These are phyloP conservation scores for Carpinus fangiana DNA, from an alignment of 306 rosid genomes.

Conservation along the genomic window DNA sequence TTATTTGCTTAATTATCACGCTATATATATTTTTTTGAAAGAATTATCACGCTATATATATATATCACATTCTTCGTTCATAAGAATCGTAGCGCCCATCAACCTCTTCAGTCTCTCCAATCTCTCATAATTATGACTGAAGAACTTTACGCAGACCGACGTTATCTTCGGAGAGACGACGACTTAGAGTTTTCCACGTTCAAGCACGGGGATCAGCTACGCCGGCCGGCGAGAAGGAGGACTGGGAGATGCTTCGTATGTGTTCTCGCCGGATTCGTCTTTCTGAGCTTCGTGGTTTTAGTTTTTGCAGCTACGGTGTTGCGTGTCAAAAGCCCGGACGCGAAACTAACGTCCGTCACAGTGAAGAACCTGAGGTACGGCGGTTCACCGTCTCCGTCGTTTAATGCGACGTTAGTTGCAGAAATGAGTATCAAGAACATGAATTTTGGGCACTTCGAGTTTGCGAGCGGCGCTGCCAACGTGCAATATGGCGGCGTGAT, in stretches of 20 bases:
- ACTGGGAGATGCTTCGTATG: conserved; percentile 23
- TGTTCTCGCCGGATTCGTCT: conserved; percentile 15
- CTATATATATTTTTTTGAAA: no score
- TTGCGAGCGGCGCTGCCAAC: conserved; percentile 10
- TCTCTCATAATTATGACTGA: no score
- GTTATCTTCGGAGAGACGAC: neutral
- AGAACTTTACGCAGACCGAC: no score
- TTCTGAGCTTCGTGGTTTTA: conserved; percentile 11
- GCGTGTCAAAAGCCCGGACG: conserved; percentile 18
- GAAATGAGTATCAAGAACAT: conserved; percentile 25
- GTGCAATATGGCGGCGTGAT: neutral
- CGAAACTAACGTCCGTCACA: neutral
- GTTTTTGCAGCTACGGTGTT: conserved; percentile 14
- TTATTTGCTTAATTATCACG: no score
- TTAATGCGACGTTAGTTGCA: conserved; percentile 19
- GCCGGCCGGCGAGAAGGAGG: conserved; percentile 10
- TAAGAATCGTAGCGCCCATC: no score
- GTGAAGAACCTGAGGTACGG: neutral
- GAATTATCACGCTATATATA: no score
- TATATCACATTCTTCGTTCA: no score
- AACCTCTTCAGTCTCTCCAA: no score
- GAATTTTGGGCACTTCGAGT: conserved; percentile 31
- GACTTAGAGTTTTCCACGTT: neutral
- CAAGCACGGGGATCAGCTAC: neutral
- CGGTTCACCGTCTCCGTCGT: neutral